phyloP scores from a whole-genome alignment of 139 green algal genomes.

The Chlorella vulgaris region DNA sequence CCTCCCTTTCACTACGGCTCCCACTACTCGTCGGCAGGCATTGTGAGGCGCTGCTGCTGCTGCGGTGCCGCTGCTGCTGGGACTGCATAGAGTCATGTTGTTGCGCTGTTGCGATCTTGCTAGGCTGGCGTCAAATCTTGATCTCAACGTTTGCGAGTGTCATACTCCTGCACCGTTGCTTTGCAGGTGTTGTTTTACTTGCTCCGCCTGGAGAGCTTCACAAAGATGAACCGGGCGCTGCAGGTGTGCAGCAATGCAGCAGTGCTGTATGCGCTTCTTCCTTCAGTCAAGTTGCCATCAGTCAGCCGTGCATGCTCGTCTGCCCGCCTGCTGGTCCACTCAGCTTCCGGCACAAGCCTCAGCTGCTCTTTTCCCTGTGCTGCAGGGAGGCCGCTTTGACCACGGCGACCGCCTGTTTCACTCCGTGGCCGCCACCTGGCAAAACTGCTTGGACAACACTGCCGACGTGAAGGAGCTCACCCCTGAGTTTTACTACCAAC shows the following conservation, averaged over 20 bases:
- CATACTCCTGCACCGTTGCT: not conserved
- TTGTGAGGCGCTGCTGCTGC: not conserved
- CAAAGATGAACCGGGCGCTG: slow-evolving; percentile 86
- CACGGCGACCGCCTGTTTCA: slow-evolving; percentile 91
- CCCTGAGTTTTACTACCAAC: slow-evolving; percentile 90
- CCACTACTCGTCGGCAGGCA: slow-evolving; percentile 88
- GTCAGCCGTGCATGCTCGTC: too few relatives aligned
- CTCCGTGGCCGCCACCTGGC: slow-evolving; percentile 83
- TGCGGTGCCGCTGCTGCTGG: not conserved
- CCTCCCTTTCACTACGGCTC: slow-evolving; percentile 94
- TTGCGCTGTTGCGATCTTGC: not conserved
- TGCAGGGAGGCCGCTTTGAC: slow-evolving; percentile 95
- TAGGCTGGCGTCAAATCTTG: too few relatives aligned
- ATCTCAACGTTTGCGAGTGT: too few relatives aligned
- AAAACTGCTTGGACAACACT: slow-evolving; percentile 45
- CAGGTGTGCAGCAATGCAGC: slow-evolving; percentile 11
- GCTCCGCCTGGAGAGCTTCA: slow-evolving; percentile 64
- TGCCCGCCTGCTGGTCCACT: not conserved
- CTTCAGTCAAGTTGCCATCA: too few relatives aligned
- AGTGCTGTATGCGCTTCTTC: not conserved
- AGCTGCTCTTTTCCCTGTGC: not conserved
- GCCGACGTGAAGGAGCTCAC: slow-evolving; percentile 98
- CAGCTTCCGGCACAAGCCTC: not conserved
- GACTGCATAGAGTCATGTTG: too few relatives aligned
- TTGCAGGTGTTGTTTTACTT: slow-evolving; percentile 92